Conservation (phyloP, 495 filamentous ascomycete species). For the Podospora bellae-mahoneyi region DNA sequence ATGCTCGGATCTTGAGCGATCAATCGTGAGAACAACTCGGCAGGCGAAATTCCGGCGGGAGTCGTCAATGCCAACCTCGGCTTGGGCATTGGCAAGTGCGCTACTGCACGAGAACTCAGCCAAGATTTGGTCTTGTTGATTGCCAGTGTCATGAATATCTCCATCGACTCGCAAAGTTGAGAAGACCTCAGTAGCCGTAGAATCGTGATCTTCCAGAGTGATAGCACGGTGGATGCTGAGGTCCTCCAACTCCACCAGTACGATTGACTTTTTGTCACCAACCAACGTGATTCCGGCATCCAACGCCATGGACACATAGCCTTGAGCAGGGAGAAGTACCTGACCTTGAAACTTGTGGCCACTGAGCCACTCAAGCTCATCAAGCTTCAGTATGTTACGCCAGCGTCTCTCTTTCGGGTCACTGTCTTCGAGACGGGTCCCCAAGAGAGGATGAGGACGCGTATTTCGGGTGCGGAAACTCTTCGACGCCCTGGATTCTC, state of each 20-base stretch:
- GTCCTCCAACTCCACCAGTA: background rate
- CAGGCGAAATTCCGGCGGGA: background rate
- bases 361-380: constrained; percentile 46
- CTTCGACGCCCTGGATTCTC: constrained; percentile 38
- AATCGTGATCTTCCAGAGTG: background rate
- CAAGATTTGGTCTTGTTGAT: background rate
- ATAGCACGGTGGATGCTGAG: background rate
- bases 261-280: background rate
- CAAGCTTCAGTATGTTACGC: constrained; percentile 33
- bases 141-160: background rate
- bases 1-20: background rate
- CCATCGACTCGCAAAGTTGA: background rate
- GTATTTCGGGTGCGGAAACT: constrained; percentile 40
- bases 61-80: background rate
- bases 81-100: background rate
- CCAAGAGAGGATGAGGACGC: constrained; percentile 45
- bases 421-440: constrained; percentile 38
- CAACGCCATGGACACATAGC: constrained; percentile 51
- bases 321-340: constrained; percentile 54
- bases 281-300: constrained; percentile 31
- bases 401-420: constrained; percentile 37
- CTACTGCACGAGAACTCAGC: background rate
- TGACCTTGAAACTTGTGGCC: constrained; percentile 43
- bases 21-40: background rate
- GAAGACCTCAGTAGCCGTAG: background rate